Evolutionary conservation across 2,329 filamentous ascomycete species (phyloP).

Genomic region (Calonectria crousiana): DNA sequence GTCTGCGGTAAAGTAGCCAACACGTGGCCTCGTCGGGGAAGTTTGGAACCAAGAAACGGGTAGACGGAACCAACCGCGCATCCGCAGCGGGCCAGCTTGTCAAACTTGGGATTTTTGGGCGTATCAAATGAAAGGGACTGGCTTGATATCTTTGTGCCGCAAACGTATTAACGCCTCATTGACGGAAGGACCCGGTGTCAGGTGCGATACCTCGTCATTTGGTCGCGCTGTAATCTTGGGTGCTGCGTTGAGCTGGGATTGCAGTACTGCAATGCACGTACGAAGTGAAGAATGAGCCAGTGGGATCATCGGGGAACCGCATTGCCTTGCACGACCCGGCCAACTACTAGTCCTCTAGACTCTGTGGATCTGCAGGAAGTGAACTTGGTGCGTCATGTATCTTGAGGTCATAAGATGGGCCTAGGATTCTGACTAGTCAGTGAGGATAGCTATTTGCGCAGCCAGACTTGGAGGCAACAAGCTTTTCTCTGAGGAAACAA

Average conservation of each 20-base stretch:
- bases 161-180: not conserved
- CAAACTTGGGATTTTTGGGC: not conserved
- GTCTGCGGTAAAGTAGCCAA: not conserved
- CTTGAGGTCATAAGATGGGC: not conserved
- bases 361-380: not conserved
- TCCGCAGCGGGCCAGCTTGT: not conserved
- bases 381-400: not conserved
- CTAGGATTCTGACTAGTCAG: not conserved
- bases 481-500: not conserved
- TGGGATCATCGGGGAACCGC: conserved; percentile 2
- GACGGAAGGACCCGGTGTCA: not conserved
- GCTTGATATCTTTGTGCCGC: not conserved
- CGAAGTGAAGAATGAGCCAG: not conserved
- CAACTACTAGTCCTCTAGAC: not conserved
- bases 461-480: not conserved
- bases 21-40: not conserved
- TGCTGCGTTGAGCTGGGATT: not conserved
- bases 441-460: not conserved
- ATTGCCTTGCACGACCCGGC: not conserved
- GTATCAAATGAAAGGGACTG: not conserved
- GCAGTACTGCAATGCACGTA: not conserved
- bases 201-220: not conserved
- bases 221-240: not conserved
- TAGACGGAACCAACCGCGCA: conserved; percentile 1
- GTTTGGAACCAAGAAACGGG: conserved; percentile 10